Base-by-base conservation (phyloP, 1,284 basidiomycete genomes). In the Rhodofomes roseus region DNA sequence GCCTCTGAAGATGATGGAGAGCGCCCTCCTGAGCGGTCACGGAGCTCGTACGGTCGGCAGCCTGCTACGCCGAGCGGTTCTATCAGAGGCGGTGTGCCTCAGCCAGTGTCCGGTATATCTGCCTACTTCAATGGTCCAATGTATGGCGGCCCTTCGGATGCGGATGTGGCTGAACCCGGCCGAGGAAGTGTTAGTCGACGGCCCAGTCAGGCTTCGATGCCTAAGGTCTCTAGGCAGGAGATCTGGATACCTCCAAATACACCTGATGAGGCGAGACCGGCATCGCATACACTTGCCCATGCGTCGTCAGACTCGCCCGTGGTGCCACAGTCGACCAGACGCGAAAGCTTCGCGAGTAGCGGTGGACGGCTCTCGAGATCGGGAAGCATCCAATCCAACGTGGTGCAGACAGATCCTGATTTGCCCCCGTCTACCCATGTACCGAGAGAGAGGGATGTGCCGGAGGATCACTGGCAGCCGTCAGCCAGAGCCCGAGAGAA, bases 261-360 rank as follows among this genome's bases (percentile, higher is more conserved):
- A 6, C 59, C 56, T 36, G 60, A 67, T 8, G 60, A 61, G 27
- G 22, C 27, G 16, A 55, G 62, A 12, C 39, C 60, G 4, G 62
- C 60, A 1, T 72, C 71, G 27, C 66, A 68, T 4, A 63, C 68
- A 4, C 63, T 65, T 46, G 64, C 62, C 18, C 66, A 67, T 53
- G 68, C 70, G 18, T 56, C 64, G 20, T 41, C 60, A 18, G 43
- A 60, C 4, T 65, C 67, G 1, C 61, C 64, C 20, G 54, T 64
- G 9, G 60, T 58, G 9, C 65, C 63, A 9, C 46, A 23, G 27
- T n/a, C 46, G 4, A 57, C 48, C 27, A 62, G 57, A n/a, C 60
- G 63, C 14, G 66, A 66, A 16, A 54, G 58, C n/a, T 27, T 50
- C 11, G 22, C 41, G 4, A 59, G 59, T 48, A 63, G 59, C 52